Conservation (phyloP, 2,329 filamentous ascomycete species). For the Hymenoscyphus fraxineus region DNA sequence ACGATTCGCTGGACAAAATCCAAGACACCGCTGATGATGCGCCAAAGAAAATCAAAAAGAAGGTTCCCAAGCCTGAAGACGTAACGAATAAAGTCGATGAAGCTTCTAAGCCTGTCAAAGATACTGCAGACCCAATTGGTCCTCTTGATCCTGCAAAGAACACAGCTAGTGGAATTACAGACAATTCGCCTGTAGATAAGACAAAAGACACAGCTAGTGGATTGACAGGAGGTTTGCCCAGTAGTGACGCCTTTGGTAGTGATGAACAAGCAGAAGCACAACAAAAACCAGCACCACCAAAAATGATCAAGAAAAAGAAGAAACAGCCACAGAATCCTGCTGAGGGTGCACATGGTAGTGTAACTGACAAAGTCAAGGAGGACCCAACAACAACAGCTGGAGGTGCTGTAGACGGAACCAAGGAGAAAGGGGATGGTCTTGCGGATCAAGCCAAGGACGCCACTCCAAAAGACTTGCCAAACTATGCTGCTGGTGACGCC, state of each 20-base stretch:
- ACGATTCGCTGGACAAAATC: constrained; percentile 6
- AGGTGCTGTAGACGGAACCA: constrained; percentile 10
- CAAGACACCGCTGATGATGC: constrained; percentile 4
- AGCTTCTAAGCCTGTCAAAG: not conserved
- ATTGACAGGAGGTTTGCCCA: constrained; percentile 3
- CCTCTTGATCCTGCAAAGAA: constrained; percentile 3
- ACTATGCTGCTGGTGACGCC: constrained; percentile 9
- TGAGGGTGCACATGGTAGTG: constrained; percentile 4
- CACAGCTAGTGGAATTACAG: constrained; percentile 8
- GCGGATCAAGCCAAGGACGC: constrained; percentile 6
- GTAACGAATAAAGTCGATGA: constrained; percentile 6
- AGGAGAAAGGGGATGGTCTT: constrained; percentile 14
- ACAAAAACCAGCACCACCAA: not conserved
- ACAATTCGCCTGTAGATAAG: constrained; percentile 7
- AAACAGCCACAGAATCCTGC: constrained; percentile 4
- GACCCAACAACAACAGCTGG: constrained; percentile 13
- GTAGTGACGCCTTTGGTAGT: constrained; percentile 9
- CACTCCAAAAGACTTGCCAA: constrained; percentile 5
- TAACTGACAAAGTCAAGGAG: constrained; percentile 8
- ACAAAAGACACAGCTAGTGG: constrained; percentile 5
- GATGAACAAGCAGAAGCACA: not conserved
- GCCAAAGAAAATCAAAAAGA: constrained; percentile 8
- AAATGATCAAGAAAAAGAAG: constrained; percentile 10
- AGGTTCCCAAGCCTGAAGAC: constrained; percentile 1
- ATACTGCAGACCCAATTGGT: constrained; percentile 5